Percentiles rank a stretch among this genome's conserved stretches.
Conservation (phyloP, 2,329 filamentous ascomycete genomes). For the Fusarium sp. region DNA sequence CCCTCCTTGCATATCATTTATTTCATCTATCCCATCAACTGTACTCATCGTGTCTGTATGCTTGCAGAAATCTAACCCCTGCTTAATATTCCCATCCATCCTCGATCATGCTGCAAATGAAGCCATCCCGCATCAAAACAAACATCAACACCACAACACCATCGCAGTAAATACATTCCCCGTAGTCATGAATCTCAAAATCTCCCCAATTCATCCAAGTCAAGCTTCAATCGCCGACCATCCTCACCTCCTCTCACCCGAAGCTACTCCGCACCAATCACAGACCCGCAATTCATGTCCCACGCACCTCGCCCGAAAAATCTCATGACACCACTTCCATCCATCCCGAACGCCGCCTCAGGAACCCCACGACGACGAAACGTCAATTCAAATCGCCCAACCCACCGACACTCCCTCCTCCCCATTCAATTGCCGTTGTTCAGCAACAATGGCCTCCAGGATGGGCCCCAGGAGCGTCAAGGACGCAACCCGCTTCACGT, state of each 20-base stretch:
- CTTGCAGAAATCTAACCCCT: background rate
- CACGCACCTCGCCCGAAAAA: slow-evolving; percentile 47
- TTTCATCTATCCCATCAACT: background rate
- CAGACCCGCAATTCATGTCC: slow-evolving; percentile 42
- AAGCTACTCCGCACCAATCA: slow-evolving; percentile 54
- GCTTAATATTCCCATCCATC: background rate
- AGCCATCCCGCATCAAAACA: background rate
- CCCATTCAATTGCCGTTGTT: background rate
- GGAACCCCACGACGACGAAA: slow-evolving; percentile 12
- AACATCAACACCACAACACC: background rate
- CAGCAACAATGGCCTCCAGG: slow-evolving; percentile 55
- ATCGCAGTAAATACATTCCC: background rate
- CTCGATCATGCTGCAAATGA: background rate
- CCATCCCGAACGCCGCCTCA: slow-evolving; percentile 36
- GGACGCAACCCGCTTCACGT: slow-evolving; percentile 80
- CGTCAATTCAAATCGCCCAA: slow-evolving; percentile 5
- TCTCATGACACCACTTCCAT: slow-evolving; percentile 52
- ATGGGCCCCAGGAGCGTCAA: slow-evolving; percentile 75
- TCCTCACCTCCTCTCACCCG: slow-evolving; percentile 46
- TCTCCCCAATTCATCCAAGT: background rate
- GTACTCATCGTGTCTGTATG: background rate
- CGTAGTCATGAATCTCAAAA: background rate
- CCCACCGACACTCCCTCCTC: background rate
- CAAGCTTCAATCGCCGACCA: background rate
- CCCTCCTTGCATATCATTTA: background rate